A percentile compares a stretch with the other conserved stretches of the same genome.
Conservation (phyloP, 768 basidiomycete genomes). For the Boletus subparvulus region DNA sequence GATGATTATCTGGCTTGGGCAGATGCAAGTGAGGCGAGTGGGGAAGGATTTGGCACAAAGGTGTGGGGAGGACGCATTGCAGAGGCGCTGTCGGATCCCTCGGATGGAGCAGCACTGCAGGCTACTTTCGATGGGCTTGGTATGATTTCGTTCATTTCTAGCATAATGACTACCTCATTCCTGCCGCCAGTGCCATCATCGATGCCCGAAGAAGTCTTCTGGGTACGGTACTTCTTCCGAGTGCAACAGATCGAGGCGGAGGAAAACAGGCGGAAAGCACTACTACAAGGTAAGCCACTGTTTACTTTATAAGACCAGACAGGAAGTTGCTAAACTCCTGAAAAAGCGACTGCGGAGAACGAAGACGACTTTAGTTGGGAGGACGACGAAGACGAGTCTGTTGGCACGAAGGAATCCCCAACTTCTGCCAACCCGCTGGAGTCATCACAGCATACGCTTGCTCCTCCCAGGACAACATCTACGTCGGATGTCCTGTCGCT, state of each 20-base stretch:
- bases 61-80: constrained; percentile 56
- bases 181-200: constrained; percentile 61
- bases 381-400: constrained; percentile 80
- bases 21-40: constrained; percentile 53
- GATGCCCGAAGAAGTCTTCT: constrained; percentile 67
- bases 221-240: constrained; percentile 90
- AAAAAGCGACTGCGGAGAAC: constrained; percentile 55
- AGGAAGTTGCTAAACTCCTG: constrained; percentile 3
- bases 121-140: constrained; percentile 58
- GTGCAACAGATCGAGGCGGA: constrained; percentile 77
- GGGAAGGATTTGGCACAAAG: constrained; percentile 44
- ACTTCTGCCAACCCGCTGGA: constrained; percentile 11
- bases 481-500: constrained; percentile 21
- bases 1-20: constrained; percentile 65
- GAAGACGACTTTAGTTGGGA: constrained; percentile 95
- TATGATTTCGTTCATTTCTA: constrained; percentile 32
- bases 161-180: constrained; percentile 5
- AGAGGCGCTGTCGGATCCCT: constrained; percentile 47
- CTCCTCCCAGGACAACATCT: constrained; percentile 21
- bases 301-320: background rate
- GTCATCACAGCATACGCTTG: constrained; percentile 26
- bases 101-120: constrained; percentile 53
- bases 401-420: constrained; percentile 6
- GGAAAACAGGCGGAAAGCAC: constrained; percentile 72
- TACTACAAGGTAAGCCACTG: constrained; percentile 60